These are phyloP conservation scores for Talaromyces sp. DNA, from an alignment of 2,329 filamentous ascomycete genomes.

Conservation along the genomic window DNA sequence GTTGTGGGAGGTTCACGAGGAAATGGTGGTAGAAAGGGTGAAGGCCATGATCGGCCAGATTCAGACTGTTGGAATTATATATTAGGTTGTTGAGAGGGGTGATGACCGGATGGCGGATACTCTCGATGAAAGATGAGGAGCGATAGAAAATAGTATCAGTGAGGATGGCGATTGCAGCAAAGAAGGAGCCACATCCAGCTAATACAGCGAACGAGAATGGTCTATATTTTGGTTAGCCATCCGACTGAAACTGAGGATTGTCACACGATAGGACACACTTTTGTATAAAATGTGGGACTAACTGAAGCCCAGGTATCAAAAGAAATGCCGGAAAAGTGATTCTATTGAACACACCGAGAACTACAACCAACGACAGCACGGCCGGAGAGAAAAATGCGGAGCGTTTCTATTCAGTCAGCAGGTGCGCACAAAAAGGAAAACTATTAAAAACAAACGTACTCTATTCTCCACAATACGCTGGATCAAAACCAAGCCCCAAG, in stretches of 20 bases:
- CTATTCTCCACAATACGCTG: constrained; percentile 77
- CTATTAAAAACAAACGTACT: constrained; percentile 45
- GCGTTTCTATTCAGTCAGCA: constrained; percentile 54
- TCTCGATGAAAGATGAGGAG: constrained; percentile 34
- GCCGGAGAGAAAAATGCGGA: constrained; percentile 73
- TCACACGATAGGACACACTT: constrained; percentile 56
- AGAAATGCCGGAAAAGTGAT: constrained; percentile 97
- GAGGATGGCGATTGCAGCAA: constrained; percentile 68
- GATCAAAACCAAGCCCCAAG: constrained; percentile 91
- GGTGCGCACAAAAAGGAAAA: not conserved
- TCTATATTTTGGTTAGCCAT: constrained; percentile 38
- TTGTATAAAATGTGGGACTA: constrained; percentile 80
- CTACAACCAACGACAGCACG: constrained; percentile 73
- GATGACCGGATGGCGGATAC: constrained; percentile 60
- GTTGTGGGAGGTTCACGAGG: constrained; percentile 66
- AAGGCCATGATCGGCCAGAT: constrained; percentile 71
- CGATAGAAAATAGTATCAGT: constrained; percentile 83
- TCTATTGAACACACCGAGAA: constrained; percentile 90
- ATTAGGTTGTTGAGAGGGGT: constrained; percentile 74
- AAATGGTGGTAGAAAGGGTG: constrained; percentile 78
- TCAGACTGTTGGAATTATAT: constrained; percentile 69
- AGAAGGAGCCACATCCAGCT: constrained; percentile 62
- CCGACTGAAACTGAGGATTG: not conserved
- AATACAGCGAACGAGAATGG: constrained; percentile 62
- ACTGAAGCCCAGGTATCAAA: constrained; percentile 73